phyloP scores from a whole-genome alignment of 495 filamentous ascomycete genomes.

The Aspergillus affinis region DNA sequence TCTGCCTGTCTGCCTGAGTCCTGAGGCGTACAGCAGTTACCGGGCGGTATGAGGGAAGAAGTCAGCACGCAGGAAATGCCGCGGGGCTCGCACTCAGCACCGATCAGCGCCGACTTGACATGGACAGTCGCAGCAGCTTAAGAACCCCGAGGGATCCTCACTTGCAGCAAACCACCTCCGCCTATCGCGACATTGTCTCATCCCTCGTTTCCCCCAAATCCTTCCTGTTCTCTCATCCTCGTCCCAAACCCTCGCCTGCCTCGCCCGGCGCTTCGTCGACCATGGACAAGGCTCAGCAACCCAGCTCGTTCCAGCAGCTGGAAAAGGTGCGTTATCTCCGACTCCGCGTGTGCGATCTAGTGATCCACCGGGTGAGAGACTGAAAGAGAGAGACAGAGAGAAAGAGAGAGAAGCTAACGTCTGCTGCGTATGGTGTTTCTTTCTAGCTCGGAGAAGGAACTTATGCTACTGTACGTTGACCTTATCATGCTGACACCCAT shows the following conservation, averaged over 20 bases:
- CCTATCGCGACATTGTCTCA: constrained; percentile 32
- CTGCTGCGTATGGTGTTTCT: constrained; percentile 2
- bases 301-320: constrained; percentile 96
- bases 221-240: constrained; percentile 34
- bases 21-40: neutral
- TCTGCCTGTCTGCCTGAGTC: no score
- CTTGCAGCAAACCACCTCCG: constrained; percentile 13
- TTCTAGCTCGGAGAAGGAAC: constrained; percentile 88
- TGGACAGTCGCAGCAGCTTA: constrained; percentile 22
- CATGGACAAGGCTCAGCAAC: constrained; percentile 89
- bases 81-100: constrained; percentile 18
- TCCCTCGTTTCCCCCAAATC: constrained; percentile 40
- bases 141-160: constrained; percentile 12
- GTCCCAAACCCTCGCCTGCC: constrained; percentile 13
- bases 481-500: neutral
- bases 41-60: neutral
- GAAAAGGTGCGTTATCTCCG: constrained; percentile 62
- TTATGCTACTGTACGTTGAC: constrained; percentile 84
- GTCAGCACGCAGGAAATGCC: neutral
- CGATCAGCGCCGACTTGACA: constrained; percentile 13
- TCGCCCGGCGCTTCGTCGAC: constrained; percentile 19
- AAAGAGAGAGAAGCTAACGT: neutral
- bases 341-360: neutral
- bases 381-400: neutral
- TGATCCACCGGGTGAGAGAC: neutral